These are phyloP conservation scores for Eustoma russellianum DNA, from an alignment of 257 asterid species.

Conservation along the genomic window DNA sequence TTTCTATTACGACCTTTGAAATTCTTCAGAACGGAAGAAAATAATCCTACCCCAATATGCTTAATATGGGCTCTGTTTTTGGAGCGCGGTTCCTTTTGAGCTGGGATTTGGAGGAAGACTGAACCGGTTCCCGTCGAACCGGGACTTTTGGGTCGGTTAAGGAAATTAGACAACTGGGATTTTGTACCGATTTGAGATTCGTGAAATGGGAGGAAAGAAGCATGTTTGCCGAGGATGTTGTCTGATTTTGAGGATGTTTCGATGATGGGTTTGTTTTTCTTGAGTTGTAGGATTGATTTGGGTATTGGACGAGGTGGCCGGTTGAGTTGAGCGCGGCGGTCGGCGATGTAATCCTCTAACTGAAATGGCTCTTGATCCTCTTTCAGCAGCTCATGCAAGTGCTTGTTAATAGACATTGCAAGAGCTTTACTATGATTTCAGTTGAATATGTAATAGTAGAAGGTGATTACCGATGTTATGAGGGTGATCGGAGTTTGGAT, in stretches of 20 bases:
- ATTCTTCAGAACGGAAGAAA: conserved; percentile 48
- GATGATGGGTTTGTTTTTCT: conserved; percentile 20
- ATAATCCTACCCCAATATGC: conserved; percentile 32
- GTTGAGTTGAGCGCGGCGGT: conserved; percentile 34
- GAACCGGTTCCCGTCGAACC: conserved; percentile 28
- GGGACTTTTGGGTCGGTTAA: conserved; percentile 36
- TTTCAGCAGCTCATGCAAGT: conserved; percentile 53
- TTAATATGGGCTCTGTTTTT: conserved; percentile 34
- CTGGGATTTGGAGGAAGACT: conserved; percentile 52
- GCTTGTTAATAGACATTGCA: conserved; percentile 18
- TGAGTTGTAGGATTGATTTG: conserved; percentile 21
- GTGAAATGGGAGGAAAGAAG: conserved; percentile 49
- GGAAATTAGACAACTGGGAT: conserved; percentile 32
- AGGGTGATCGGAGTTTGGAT: conserved; percentile 6
- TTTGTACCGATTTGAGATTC: conserved; percentile 46
- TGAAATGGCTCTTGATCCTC: conserved; percentile 86
- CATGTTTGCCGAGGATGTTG: conserved; percentile 34
- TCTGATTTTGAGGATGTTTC: conserved; percentile 13
- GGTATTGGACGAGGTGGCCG: conserved; percentile 2
- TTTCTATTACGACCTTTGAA: conserved; percentile 45
- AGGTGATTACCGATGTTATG: neutral
- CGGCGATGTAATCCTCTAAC: conserved; percentile 40
- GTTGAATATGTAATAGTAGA: neutral
- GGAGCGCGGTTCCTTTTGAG: conserved; percentile 47
- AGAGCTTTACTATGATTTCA: neutral